Evolutionary conservation across 768 basidiomycete genomes (phyloP), one percentile per base, ranked within the genome.

Genomic region (Hemileccinum impolitum): DNA sequence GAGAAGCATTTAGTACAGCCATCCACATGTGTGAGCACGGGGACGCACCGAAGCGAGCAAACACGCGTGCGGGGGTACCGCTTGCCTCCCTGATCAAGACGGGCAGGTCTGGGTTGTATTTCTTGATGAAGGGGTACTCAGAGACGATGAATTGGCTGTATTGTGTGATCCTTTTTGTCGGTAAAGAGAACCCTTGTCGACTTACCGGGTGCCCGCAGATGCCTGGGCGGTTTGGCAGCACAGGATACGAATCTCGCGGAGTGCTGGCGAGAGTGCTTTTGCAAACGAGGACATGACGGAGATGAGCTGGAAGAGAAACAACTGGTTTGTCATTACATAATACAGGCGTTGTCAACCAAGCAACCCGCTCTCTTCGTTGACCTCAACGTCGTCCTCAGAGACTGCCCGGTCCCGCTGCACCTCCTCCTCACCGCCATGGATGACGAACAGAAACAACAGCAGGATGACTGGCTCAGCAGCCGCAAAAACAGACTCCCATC

Each of bases 101-200:
- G 15, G 89, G 90, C n/a, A 93, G 71, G 70, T 93, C 84, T 34
- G 90, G 90, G 63, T 93, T 93, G 67, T 85, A 72, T 64, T 87
- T 77, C 72, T 92, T 91, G 61, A 91, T 79, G 45, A 74, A 57
- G 5, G 86, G 81, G 63, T 92, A 91, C 54, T 82, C 79, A 23
- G 87, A 76, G 37, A 82, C 66, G 60, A 93, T 80, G 70, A 91
- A 93, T 70, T 90, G 82, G 57, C 91, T 92, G 66, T n/a, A 39
- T 50, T 58, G 32, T 36, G 23, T 21, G 28, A 30, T 1, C 25
- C 55, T 15, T 41, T 19, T 43, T 30, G 38, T 44, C 38, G 32
- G 45, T 10, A 25, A 21, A 26, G 18, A 11, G 15, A 34, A 45
- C 39, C 39, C 46, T 54, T 47, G 56, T 47, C 39, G 55, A 61